Base-by-base conservation (phyloP, 345 rosid species). In the Eucalyptus virginea region DNA sequence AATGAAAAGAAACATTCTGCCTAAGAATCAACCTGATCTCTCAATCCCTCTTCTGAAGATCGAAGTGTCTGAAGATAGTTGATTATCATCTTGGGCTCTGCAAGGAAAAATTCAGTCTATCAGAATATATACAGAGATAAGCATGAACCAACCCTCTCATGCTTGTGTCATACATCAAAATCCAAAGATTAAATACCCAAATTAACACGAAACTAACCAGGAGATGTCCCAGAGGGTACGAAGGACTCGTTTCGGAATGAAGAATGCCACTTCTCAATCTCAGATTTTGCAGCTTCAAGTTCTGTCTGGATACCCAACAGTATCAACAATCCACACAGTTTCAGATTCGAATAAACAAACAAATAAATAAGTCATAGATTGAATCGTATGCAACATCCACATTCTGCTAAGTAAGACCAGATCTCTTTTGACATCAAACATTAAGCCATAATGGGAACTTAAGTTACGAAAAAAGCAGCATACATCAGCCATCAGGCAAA, bases 231-330 rank as follows among this genome's bases (percentile, higher is more conserved):
- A 42, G 93, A 54, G 10, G 97, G 96, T 51, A 95, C 87, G 89
- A 95, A 95, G 88, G 96, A 89, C 90, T 96, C 98, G 32, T 93
- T 96, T 93, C 88, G 95, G 93, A 97, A 97, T n/a, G 97, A 93
- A 89, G 96, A 92, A 90, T 93, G 96, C 99, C 99, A 98, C 92
- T 94, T 95, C 87, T 92, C 95, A 92, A 97, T 94, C 93, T 95
- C 97, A 56, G 93, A 88, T 92, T 95, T 97, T 15, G 98, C 96
- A 89, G 94, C 94, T 91, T 97, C 97, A 91, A 97, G 99, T 88
- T 96, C 98, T 23, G 87, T 54, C 98, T 98, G 91, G 89, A 88
- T 85, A 26, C 83, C 83, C 83, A 77, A 77, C 47, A 2, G 9
- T 40, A 77, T 77, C 45, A 77, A 40, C 83, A 37, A 21, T 37